Percentiles rank a stretch among this genome's conserved stretches.
Evolutionary conservation across 139 green algal genomes (phyloP).

Genomic region (Dunaliella sp.): DNA sequence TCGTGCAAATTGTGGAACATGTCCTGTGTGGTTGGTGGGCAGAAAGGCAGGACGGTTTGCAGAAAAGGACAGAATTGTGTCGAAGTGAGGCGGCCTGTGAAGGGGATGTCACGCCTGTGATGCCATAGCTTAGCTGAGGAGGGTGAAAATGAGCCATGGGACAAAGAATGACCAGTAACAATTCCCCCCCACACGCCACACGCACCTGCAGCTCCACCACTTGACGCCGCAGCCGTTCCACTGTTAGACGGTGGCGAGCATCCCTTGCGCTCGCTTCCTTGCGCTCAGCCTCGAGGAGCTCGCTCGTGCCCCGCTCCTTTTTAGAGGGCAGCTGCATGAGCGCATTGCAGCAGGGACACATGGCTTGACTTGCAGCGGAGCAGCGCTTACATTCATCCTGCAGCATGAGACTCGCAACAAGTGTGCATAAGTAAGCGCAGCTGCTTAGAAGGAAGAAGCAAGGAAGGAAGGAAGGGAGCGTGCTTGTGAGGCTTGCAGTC

Average conservation of each 20-base stretch:
- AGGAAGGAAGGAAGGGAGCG: too few species aligned
- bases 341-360: constrained; percentile 34
- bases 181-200: not conserved
- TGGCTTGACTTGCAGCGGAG: not conserved
- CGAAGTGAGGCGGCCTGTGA: too few species aligned
- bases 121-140: too few species aligned
- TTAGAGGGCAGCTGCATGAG: constrained; percentile 66
- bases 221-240: constrained; percentile 77
- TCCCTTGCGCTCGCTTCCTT: constrained; percentile 54
- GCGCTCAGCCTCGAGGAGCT: constrained; percentile 65
- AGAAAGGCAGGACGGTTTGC: too few species aligned
- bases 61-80: too few species aligned
- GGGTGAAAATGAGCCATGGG: too few species aligned
- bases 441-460: too few species aligned
- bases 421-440: too few species aligned
- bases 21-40: constrained; percentile 37
- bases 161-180: too few species aligned
- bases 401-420: too few species aligned
- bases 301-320: constrained; percentile 60
- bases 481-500: too few species aligned
- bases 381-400: not conserved
- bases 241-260: constrained; percentile 73
- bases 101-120: too few species aligned
- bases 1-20: constrained; percentile 65
- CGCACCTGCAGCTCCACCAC: constrained; percentile 68